These are phyloP conservation scores for Tulasnella sp. DNA, from an alignment of 768 basidiomycete genomes.

Conservation along the genomic window DNA sequence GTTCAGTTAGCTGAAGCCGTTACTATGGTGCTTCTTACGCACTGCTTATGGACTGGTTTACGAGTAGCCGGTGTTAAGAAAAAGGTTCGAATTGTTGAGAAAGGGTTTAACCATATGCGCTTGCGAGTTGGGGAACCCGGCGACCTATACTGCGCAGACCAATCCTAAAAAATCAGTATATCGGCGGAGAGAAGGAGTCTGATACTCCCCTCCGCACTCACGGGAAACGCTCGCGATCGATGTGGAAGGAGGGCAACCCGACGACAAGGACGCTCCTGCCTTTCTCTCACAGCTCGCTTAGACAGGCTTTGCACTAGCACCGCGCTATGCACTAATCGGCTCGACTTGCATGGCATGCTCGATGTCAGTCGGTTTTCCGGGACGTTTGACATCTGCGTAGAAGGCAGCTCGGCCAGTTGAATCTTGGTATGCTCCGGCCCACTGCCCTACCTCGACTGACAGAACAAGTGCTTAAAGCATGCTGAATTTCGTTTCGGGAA, in stretches of 20 bases:
- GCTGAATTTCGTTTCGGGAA: not conserved
- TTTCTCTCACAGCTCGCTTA: not conserved
- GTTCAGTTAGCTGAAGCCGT: not conserved
- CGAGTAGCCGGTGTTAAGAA: not conserved
- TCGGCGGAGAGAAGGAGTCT: not conserved
- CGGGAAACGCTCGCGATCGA: not conserved
- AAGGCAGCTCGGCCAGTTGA: not conserved
- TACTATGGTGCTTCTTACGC: not conserved
- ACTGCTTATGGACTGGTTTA: not conserved
- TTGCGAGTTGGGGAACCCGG: not conserved
- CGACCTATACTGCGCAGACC: not conserved
- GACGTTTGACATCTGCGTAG: not conserved
- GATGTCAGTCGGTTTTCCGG: not conserved
- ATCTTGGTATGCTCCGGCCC: not conserved
- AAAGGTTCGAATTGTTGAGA: not conserved
- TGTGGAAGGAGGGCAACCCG: not conserved
- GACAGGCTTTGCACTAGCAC: not conserved
- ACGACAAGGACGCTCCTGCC: conserved; percentile 1
- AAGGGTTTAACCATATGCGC: not conserved
- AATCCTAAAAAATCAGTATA: not conserved
- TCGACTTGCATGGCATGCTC: not conserved
- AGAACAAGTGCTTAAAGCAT: not conserved
- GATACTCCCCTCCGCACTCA: not conserved
- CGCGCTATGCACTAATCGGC: not conserved
- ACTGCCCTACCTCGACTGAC: not conserved